Evolutionary conservation across 345 rosid species (phyloP).

Genomic region (Lepidium sativum): DNA sequence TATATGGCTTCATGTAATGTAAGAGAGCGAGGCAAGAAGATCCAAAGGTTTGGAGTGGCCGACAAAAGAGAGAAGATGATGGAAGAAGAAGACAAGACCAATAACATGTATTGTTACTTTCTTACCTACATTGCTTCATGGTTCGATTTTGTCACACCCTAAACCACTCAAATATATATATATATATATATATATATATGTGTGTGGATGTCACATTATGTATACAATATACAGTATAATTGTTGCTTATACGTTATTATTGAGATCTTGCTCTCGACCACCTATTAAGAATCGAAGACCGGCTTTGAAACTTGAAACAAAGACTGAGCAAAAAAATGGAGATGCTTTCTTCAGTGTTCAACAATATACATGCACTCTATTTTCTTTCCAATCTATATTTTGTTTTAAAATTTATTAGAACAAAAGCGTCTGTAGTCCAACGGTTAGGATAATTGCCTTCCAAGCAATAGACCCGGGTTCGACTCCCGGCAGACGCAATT

Average conservation of each 20-base stretch:
- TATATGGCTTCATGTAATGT: not conserved
- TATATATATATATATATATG: too few species aligned
- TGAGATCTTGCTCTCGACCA: not conserved
- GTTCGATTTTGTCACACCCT: slow-evolving; percentile 6
- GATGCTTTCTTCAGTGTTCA: not conserved
- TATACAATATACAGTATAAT: not conserved
- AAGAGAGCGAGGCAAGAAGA: not conserved
- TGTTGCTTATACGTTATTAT: slow-evolving; percentile 1
- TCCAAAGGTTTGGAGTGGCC: slow-evolving; percentile 10
- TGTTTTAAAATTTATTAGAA: too few species aligned
- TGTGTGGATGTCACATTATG: not conserved
- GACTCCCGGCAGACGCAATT: slow-evolving; percentile 81
- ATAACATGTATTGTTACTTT: slow-evolving; percentile 12
- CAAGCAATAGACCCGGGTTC: slow-evolving; percentile 88
- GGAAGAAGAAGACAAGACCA: slow-evolving; percentile 25
- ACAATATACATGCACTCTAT: not conserved
- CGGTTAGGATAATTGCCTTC: slow-evolving; percentile 81
- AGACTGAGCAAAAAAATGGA: not conserved
- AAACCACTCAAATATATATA: not conserved
- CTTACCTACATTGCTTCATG: slow-evolving; percentile 16
- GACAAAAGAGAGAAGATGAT: slow-evolving; percentile 15
- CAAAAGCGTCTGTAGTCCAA: slow-evolving; percentile 34
- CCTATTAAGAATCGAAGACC: too few species aligned
- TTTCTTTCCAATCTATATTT: too few species aligned
- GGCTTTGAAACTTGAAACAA: not conserved